Base-by-base conservation (phyloP, 495 filamentous ascomycete genomes). In the Viridothelium virens region DNA sequence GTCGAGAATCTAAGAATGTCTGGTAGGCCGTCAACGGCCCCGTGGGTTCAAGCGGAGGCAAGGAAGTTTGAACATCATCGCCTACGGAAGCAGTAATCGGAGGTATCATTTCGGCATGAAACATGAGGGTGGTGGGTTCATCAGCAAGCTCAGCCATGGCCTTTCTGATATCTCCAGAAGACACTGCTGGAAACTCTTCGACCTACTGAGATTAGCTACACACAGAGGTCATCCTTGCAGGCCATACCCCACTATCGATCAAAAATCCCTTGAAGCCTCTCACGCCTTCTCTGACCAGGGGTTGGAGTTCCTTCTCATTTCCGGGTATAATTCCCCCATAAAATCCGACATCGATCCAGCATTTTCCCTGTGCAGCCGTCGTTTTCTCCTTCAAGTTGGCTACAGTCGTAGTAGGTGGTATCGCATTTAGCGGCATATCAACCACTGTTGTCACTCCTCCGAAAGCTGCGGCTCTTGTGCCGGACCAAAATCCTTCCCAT, bases 271-370 rank as follows among this genome's bases (percentile, higher is more conserved):
- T 98, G 83, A 98, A 98, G 46, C 94, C 94, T 53, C 91, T 82
- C 34, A 97, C 94, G 62, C 94, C 94, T 47, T 85, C 86, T 64
- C 90, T 79, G 33, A 97, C 89, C 16, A 98, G 82, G 2, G 85
- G 86, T 67, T 91, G 86, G 44, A 98, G 78, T 70, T 97, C 87
- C 31, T 81, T 75, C 12, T 86, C 83, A 72, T 98, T 98, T 31
- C 94, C 94, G 12, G 94, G 94, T 68, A 98, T 87, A 59, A 98
- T 85, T 46, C 94, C 94, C 48, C 94, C 94, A 73, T 98, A 98
- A 79, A 98, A 97, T 62, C 94, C 94, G 41, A 97, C 94, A 74
- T 98, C 94, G 25, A 97, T 91, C 94, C 94, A 98, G 79, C 94
- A 97, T 77, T 97, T 86, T 63, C 90, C 90, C 71, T 87, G 75